These are phyloP conservation scores for Kwoniella bestiolae DNA, from an alignment of 768 basidiomycete species.

Conservation along the genomic window DNA sequence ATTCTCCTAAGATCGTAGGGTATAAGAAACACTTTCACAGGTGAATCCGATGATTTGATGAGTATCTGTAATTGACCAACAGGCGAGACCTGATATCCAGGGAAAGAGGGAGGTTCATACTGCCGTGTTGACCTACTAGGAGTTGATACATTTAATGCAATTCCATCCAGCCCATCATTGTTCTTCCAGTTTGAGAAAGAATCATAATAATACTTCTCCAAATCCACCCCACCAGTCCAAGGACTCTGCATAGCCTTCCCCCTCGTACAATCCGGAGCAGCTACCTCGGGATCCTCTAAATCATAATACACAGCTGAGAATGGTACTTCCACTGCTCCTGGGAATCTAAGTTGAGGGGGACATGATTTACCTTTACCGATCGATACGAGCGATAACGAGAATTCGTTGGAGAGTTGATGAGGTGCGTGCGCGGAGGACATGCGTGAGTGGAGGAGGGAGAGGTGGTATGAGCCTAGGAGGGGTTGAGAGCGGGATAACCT, in stretches of 20 bases:
- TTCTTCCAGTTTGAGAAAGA: constrained; percentile 15
- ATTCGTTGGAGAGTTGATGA: constrained; percentile 37
- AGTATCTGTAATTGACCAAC: constrained; percentile 53
- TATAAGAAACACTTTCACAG: constrained; percentile 53
- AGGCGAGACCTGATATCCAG: constrained; percentile 49
- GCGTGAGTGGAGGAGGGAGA: constrained; percentile 54
- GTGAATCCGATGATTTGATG: constrained; percentile 38
- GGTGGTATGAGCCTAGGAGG: constrained; percentile 54
- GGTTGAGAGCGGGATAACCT: constrained; percentile 52
- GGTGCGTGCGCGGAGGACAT: constrained; percentile 54
- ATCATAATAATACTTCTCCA: constrained; percentile 44
- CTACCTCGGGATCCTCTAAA: constrained; percentile 18
- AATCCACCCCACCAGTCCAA: constrained; percentile 52
- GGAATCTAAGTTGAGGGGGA: constrained; percentile 40
- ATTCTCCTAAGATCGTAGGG: constrained; percentile 50
- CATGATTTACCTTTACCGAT: constrained; percentile 37
- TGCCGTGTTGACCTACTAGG: too few species aligned
- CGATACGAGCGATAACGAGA: constrained; percentile 41
- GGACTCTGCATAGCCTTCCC: constrained; percentile 33
- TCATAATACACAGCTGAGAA: constrained; percentile 54
- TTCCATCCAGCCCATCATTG: too few species aligned
- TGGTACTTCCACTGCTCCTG: constrained; percentile 36
- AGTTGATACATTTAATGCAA: too few species aligned
- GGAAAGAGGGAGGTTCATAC: constrained; percentile 31
- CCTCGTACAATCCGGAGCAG: neutral